phyloP scores from a whole-genome alignment of 805 yeast genomes.

The Candida alai region DNA sequence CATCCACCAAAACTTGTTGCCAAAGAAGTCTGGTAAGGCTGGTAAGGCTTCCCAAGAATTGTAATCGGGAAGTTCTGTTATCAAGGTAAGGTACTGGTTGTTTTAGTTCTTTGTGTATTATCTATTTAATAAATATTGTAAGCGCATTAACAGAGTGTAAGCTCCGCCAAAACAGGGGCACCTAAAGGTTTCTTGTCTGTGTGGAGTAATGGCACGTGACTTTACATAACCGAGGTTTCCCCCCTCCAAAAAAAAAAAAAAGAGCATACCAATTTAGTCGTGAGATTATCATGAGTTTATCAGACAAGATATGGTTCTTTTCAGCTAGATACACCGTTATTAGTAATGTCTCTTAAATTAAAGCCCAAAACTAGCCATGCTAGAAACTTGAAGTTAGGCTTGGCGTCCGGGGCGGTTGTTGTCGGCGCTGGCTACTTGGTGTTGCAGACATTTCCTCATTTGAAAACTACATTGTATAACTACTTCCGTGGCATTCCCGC shows the following conservation, averaged over 20 bases:
- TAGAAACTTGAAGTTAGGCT: constrained; percentile 5
- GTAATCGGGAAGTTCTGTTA: constrained; percentile 25
- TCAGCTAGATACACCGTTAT: not conserved
- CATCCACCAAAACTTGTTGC: constrained; percentile 48
- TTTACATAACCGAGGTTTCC: too few species aligned
- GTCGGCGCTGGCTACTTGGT: constrained; percentile 41
- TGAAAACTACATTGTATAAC: constrained; percentile 24
- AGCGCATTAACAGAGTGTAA: too few species aligned
- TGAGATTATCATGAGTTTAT: too few species aligned
- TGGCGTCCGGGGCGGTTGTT: constrained; percentile 35
- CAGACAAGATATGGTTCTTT: too few species aligned
- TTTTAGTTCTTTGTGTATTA: constrained; percentile 18
- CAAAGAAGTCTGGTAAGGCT: constrained; percentile 49
- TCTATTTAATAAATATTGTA: too few species aligned
- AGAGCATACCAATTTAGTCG: too few species aligned
- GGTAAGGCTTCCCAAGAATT: constrained; percentile 58
- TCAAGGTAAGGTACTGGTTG: not conserved
- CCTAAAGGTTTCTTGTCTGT: too few species aligned
- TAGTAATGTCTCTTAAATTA: constrained; percentile 3
- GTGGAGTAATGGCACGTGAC: too few species aligned
- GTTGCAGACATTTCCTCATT: constrained; percentile 49
- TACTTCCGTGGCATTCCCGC: constrained; percentile 21
- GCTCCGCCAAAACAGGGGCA: too few species aligned
- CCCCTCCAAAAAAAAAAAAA: too few species aligned
- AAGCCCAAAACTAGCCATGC: not conserved